Evolutionary conservation across 768 basidiomycete species (phyloP).

Genomic region (Rhodosporidiobolus sp.): DNA sequence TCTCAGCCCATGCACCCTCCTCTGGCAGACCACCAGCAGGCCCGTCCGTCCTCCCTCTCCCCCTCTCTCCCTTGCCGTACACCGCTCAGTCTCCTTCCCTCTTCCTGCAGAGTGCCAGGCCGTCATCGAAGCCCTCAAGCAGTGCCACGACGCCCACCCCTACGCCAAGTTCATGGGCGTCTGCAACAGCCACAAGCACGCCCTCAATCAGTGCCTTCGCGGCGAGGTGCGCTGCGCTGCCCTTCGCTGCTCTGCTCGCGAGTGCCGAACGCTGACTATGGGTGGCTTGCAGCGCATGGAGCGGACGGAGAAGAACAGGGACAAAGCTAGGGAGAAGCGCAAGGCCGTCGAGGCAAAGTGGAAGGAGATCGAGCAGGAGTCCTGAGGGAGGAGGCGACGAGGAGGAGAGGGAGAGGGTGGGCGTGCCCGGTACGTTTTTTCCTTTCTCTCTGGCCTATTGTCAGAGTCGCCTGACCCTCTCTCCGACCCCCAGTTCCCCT

Average conservation of each 20-base stretch:
- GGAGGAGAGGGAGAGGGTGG: background rate
- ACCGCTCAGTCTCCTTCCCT: background rate
- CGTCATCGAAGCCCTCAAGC: constrained; percentile 29
- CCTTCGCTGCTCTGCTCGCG: background rate
- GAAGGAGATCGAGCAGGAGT: constrained; percentile 28
- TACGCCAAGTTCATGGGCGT: constrained; percentile 26
- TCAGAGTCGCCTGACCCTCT: no score
- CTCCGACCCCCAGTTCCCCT: no score
- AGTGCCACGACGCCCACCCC: constrained; percentile 32
- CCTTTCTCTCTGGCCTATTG: background rate
- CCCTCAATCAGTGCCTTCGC: constrained; percentile 32
- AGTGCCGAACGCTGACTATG: background rate
- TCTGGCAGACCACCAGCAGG: constrained; percentile 34
- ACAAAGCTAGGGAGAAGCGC: constrained; percentile 18
- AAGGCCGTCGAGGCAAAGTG: constrained; percentile 19
- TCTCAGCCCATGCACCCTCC: constrained; percentile 27
- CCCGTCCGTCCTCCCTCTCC: background rate
- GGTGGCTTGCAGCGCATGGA: constrained; percentile 9
- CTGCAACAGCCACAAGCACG: constrained; percentile 33
- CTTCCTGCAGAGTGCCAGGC: constrained; percentile 20
- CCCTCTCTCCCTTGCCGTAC: background rate
- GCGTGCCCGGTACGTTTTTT: background rate
- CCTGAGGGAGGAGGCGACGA: background rate
- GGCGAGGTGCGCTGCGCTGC: constrained; percentile 9
- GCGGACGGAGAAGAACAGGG: constrained; percentile 7